Base-by-base conservation (phyloP, 768 basidiomycete species). In the Wakefieldia striispora region DNA sequence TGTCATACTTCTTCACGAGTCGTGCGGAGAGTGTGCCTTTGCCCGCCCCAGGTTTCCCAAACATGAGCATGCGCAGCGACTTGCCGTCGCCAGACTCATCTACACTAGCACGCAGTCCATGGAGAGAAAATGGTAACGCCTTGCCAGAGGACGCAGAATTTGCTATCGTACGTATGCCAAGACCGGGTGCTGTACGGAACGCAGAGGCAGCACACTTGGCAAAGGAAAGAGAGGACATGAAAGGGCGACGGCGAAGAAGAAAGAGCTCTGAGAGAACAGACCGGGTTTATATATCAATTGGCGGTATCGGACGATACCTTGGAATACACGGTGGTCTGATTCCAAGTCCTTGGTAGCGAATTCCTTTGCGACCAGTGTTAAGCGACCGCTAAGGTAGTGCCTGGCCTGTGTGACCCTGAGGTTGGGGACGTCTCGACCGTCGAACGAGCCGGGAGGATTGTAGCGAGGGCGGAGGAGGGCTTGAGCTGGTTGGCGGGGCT, bases 1-100 rank as follows among this genome's bases (percentile, higher is more conserved):
- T 80, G 61, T 91, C 84, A 64, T 90, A 93, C 66, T 90, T 88
- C 54, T 83, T 78, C 49, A 89, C 81, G 24, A 95, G 78, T 37
- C 86, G 78, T 14, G 79, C 75, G 2, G 87, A 78, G 36, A 94
- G 76, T 0, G 93, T 95, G 29, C 93, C 93, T 72, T 95, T 90
- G 49, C 88, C 88, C 40, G 86, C 81, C 23, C 87, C 87, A 2
- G 77, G 79, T 62, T 81, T 81, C 8, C 79, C 79, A 57, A 81
- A 81, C 70, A 81, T 74, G 51, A 81, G 63, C 77, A 81, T 79
- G 11, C 79, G 69, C 42, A 79, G 56, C 29, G 62, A 51, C 33
- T 59, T 58, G 21, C 47, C 54, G 50, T 72, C 16, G 40, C 47
- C 56, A 7, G 56, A 19, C 6, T 50, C 55, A 19, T 58, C 56